Percentiles rank a stretch among this genome's conserved stretches.
phyloP scores from a whole-genome alignment of 805 yeast species.

The Lipomyces oligophaga region DNA sequence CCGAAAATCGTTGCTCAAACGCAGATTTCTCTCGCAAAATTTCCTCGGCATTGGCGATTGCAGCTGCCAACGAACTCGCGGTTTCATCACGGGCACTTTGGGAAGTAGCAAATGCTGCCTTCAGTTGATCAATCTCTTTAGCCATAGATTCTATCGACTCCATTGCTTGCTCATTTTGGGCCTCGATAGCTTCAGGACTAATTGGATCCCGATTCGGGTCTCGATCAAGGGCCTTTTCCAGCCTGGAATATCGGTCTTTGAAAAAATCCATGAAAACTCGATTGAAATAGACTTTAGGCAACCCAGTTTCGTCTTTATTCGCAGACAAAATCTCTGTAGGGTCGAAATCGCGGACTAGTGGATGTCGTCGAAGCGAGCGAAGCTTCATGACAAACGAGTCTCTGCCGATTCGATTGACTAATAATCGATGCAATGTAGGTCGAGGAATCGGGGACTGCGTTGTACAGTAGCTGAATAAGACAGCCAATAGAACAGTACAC shows the following conservation, averaged over 20 bases:
- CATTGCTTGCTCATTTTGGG: conserved; percentile 22
- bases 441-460: conserved; percentile 54
- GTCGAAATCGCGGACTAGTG: conserved; percentile 54
- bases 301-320: conserved; percentile 72
- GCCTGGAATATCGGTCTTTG: conserved; percentile 64
- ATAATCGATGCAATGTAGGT: conserved; percentile 53
- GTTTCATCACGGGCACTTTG: conserved; percentile 3
- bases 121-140: conserved; percentile 12
- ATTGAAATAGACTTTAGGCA: conserved; percentile 78
- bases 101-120: conserved; percentile 2
- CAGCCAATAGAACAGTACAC: conserved; percentile 66
- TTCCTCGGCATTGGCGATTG: conserved; percentile 3
- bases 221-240: conserved; percentile 65
- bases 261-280: conserved; percentile 58
- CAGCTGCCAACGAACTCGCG: conserved; percentile 3
- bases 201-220: conserved; percentile 72
- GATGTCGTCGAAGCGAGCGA: conserved; percentile 62
- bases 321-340: conserved; percentile 49
- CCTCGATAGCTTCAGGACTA: conserved; percentile 26
- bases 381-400: conserved; percentile 74
- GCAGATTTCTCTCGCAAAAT: conserved; percentile 5
- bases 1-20: conserved; percentile 4
- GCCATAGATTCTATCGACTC: conserved; percentile 18
- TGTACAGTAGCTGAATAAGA: conserved; percentile 71
- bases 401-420: conserved; percentile 71